Evolutionary conservation across 805 yeast species (phyloP), one percentile per base, ranked within the genome.

Genomic region (Kodamaea nitidulidarum): DNA sequence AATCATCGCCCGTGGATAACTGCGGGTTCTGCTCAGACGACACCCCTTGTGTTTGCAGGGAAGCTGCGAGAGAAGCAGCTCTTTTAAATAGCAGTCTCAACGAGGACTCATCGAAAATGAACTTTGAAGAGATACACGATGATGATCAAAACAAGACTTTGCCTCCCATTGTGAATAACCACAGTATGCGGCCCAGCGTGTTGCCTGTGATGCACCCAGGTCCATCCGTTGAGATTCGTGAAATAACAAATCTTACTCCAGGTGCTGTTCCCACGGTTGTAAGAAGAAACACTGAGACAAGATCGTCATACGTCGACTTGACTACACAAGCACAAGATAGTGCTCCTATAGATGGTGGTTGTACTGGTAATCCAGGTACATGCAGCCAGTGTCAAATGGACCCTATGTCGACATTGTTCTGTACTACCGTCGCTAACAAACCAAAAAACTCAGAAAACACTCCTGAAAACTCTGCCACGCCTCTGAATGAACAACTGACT

Each of bases 11-110:
- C 5, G 69, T 71, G 43, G 95, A 85, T 48, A 78, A 84, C 42
- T 91, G 98, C 61, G 98, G 98, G 0, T 90, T 91, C 60, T 91
- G 98, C 55, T 78, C 95, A 0, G 95, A 86, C 49, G 93, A 81
- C 49, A 81, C 95, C 0, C 90, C 95, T 2, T 91, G 98, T 62
- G 84, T 91, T 2, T 91, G 97, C 58, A 77, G 91, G 18, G 96
- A 88, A 49, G 84, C 78, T 12, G 81, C 79, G 2, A 67, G 70
- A 48, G 78, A 73, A 51, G 75, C 73, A 2, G 75, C 71, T 3
- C 48, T 57, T 12, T 52, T 70, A 41, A 61, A 56, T 20, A 15
- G 32, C 32, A 32, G 29, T 9, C 24, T 33, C 36, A 36, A 46
- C 30, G 43, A 45, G 38, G 43, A 15, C 18, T 15, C 35, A 4